phyloP scores from a whole-genome alignment of 139 green algal genomes.

The Chlorella sp. region DNA sequence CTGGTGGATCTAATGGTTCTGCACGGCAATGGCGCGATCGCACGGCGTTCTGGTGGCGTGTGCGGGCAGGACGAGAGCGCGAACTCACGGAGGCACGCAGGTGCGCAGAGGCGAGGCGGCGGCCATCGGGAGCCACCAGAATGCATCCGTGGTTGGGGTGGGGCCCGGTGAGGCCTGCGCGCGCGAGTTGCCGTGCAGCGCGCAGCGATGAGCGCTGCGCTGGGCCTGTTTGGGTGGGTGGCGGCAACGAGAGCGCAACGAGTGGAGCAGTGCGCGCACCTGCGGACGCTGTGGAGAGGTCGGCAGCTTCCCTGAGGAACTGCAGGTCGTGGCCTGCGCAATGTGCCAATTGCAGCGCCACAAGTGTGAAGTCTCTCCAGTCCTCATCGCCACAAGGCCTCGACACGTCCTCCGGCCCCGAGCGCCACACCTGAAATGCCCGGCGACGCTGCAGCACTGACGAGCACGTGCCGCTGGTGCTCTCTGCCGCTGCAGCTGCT shows the following conservation, averaged over 20 bases:
- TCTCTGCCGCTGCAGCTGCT: no score
- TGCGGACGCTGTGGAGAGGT: slow-evolving; percentile 17
- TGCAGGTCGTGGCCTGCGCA: slow-evolving; percentile 17
- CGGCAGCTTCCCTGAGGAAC: slow-evolving; percentile 11
- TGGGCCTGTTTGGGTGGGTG: neutral
- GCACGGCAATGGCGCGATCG: neutral
- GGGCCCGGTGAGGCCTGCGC: slow-evolving; percentile 54
- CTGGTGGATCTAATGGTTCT: neutral
- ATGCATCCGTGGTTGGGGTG: slow-evolving; percentile 80
- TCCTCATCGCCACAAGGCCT: no score
- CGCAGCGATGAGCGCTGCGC: neutral
- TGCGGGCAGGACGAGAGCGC: no score
- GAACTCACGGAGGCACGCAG: slow-evolving; percentile 62
- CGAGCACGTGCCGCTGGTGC: no score
- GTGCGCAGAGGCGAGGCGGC: slow-evolving; percentile 35
- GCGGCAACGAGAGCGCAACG: neutral
- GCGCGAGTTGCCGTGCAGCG: neutral
- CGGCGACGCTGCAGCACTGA: no score
- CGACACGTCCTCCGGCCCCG: no score
- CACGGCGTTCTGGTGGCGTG: no score
- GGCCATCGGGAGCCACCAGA: slow-evolving; percentile 41
- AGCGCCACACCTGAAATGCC: no score
- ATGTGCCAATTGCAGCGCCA: neutral
- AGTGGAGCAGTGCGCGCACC: slow-evolving; percentile 5
- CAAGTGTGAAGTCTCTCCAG: neutral